Base-by-base conservation (phyloP, 2,329 filamentous ascomycete species). In the Gaeumannomyces tritici region DNA sequence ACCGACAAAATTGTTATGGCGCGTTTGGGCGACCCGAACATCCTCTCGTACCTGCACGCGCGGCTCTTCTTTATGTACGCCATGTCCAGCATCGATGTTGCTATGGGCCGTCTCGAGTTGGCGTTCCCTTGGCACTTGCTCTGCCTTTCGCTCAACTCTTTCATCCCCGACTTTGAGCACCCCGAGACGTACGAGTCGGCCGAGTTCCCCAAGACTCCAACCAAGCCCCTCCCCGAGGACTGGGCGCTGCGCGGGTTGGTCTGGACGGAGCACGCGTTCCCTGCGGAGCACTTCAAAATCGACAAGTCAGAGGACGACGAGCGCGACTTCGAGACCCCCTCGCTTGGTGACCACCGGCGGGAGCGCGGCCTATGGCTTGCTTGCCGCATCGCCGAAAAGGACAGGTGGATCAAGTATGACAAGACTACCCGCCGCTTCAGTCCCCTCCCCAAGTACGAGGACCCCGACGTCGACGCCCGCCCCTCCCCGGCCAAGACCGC, bases 221-320 rank as follows among this genome's bases (percentile, higher is more conserved):
- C 75, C 54, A 72, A 77, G 0, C 87, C 88, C 0, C 70, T 91
- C 0, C 86, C 87, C 0, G 89, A 91, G 59, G 89, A 92, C 64
- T 90, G 84, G 66, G 79, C 83, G 0, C 79, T 90, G 62, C 79
- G 86, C 1, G 89, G 89, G 0, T 74, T 89, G 1, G 70, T 85
- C 1, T 90, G 85, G 76, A 76, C 80, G 0, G 78, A 84, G 2
- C 76, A 77, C 13, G 87, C 87, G 62, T 86, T 83, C 61, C 85
- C 86, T 0, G 62, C 72, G 0, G 74, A 77, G 0, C 89, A 83
- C 83, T 90, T 90, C 68, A 66, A 70, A 0, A 77, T 79, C 11
- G 79, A 80, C 1, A 80, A 81, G 63, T 78, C 86, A 6, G 86
- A 89, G 29, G 87, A 89, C n/a, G 85, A 88, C 13, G 87, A 89